Conservation (phyloP, 1,139 yeast genomes). For the Hyphopichia buzzinii region DNA sequence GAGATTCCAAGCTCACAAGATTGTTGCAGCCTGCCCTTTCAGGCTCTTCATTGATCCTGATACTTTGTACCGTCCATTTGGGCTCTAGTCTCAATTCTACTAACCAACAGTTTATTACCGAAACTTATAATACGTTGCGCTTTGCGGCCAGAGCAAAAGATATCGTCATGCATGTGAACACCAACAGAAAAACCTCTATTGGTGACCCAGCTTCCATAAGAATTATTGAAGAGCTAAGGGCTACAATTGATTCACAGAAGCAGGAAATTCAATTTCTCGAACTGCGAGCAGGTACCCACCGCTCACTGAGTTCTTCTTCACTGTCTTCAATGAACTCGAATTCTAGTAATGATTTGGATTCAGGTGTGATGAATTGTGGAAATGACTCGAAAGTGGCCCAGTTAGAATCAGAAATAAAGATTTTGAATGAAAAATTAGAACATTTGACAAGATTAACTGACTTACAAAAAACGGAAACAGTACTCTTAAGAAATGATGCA, state of each 20-base stretch:
- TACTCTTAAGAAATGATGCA: conserved; percentile 53
- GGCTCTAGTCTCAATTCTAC: conserved; percentile 28
- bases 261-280: conserved; percentile 36
- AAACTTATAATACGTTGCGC: conserved; percentile 81
- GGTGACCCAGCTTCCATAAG: conserved; percentile 42
- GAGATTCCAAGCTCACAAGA: conserved; percentile 89
- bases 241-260: conserved; percentile 45
- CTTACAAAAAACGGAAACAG: conserved; percentile 53
- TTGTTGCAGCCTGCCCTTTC: conserved; percentile 87
- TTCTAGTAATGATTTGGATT: neutral
- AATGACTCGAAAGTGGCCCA: conserved; percentile 29
- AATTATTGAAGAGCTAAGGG: conserved; percentile 45
- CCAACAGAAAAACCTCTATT: conserved; percentile 36
- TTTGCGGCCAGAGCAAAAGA: conserved; percentile 95
- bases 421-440: conserved; percentile 65
- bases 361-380: neutral
- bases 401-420: conserved; percentile 58
- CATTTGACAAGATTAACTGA: conserved; percentile 64
- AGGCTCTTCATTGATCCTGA: conserved; percentile 82
- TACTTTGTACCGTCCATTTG: conserved; percentile 80
- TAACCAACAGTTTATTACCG: conserved; percentile 55
- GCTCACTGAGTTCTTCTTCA: conserved; percentile 4
- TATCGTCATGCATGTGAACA: conserved; percentile 65
- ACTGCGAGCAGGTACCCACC: conserved; percentile 6
- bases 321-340: conserved; percentile 7